A percentile compares a stretch with the other conserved stretches of the same genome.
Evolutionary conservation across 2,329 filamentous ascomycete species (phyloP).

Genomic region (Penicillium sp.): DNA sequence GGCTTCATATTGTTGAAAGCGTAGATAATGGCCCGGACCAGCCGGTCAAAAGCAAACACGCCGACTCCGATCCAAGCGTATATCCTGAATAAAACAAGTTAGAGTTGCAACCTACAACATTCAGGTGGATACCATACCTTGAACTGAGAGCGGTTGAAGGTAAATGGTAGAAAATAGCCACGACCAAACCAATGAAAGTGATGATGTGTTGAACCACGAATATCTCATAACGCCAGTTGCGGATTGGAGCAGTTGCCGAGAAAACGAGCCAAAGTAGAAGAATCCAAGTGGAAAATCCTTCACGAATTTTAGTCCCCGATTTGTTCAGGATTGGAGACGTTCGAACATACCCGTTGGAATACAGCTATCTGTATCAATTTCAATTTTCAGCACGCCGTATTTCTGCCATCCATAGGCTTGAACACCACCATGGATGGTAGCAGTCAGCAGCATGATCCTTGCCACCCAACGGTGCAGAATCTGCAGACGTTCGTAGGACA

Average conservation of each 20-base stretch:
- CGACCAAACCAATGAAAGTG: conserved; percentile 37
- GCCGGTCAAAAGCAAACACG: conserved; percentile 6
- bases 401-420: conserved; percentile 7
- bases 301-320: background rate
- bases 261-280: conserved; percentile 9
- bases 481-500: conserved; percentile 35
- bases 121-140: background rate
- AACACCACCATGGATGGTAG: conserved; percentile 24
- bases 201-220: conserved; percentile 38
- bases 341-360: conserved; percentile 6
- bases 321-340: background rate
- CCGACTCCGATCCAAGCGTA: conserved; percentile 9
- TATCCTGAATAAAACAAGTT: background rate
- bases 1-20: conserved; percentile 33
- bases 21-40: conserved; percentile 18
- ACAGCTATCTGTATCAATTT: conserved; percentile 9
- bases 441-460: conserved; percentile 28
- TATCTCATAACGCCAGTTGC: conserved; percentile 16
- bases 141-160: conserved; percentile 6
- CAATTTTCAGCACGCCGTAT: conserved; percentile 6
- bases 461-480: conserved; percentile 38
- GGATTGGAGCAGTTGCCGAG: conserved; percentile 5
- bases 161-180: conserved; percentile 32
- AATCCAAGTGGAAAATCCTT: conserved; percentile 9
- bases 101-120: background rate